These are phyloP conservation scores for Metschnikowia proteae DNA, from an alignment of 805 yeast genomes.

Conservation along the genomic window DNA sequence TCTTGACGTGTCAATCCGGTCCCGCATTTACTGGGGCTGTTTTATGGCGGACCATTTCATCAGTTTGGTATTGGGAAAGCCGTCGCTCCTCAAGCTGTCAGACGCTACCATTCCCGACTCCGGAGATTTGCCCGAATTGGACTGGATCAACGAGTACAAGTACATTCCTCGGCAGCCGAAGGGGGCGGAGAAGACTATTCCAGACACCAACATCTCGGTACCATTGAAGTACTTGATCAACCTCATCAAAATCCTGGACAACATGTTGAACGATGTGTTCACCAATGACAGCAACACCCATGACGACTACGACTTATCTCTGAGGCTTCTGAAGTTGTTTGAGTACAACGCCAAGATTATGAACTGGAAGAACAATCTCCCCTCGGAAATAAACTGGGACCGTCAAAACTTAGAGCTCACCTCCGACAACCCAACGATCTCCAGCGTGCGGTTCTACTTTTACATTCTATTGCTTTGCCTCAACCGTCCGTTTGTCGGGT, in stretches of 20 bases:
- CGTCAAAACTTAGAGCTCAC: constrained; percentile 33
- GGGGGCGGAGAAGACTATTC: background rate
- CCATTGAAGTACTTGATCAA: constrained; percentile 43
- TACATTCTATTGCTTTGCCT: constrained; percentile 56
- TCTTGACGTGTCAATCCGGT: constrained; percentile 52
- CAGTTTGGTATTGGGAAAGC: constrained; percentile 56
- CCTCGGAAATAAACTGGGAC: constrained; percentile 49
- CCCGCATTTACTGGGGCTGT: constrained; percentile 65
- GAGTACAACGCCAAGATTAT: constrained; percentile 49
- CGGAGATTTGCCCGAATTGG: constrained; percentile 56
- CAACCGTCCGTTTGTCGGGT: constrained; percentile 56
- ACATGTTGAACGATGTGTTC: constrained; percentile 43
- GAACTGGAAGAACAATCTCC: constrained; percentile 50
- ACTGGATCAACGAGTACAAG: constrained; percentile 58
- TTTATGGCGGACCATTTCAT: constrained; percentile 63
- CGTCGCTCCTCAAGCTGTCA: constrained; percentile 49
- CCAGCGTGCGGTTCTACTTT: constrained; percentile 53
- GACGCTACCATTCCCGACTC: constrained; percentile 61
- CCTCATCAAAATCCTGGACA: constrained; percentile 43
- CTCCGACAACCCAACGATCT: constrained; percentile 51
- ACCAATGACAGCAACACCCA: constrained; percentile 29
- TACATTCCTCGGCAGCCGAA: constrained; percentile 26
- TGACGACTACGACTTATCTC: constrained; percentile 39
- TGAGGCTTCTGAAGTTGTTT: constrained; percentile 35
- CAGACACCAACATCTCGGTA: constrained; percentile 36